Percentiles rank a stretch among this genome's conserved stretches.
phyloP scores from a whole-genome alignment of 2,329 filamentous ascomycete species.

The Exophiala sp. region DNA sequence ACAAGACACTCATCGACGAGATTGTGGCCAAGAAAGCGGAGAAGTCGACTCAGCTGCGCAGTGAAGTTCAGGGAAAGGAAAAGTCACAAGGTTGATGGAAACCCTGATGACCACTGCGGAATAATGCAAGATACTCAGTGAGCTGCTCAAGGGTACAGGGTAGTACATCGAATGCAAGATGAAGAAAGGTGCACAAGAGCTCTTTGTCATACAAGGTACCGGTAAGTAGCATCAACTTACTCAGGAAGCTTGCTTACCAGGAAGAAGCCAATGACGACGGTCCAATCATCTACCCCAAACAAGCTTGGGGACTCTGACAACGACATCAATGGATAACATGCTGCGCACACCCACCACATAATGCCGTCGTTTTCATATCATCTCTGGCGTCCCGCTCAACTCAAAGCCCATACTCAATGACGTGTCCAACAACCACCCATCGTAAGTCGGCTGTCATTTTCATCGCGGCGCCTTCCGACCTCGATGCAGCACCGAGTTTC shows the following conservation, averaged over 20 bases:
- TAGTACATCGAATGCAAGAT: neutral
- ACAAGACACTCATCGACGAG: conserved; percentile 36
- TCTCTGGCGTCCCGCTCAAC: no score
- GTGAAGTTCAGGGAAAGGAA: conserved; percentile 5
- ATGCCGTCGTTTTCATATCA: no score
- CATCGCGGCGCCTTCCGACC: no score
- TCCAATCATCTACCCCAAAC: neutral
- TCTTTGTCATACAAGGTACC: neutral
- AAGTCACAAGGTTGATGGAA: neutral
- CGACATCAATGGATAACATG: neutral
- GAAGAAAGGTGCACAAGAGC: neutral
- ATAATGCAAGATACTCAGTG: neutral
- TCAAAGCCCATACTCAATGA: no score
- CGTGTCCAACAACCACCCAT: no score
- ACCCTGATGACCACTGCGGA: no score
- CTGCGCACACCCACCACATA: no score
- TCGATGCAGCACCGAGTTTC: no score
- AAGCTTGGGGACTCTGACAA: neutral
- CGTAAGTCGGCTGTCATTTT: no score
- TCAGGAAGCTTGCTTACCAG: neutral
- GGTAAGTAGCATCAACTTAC: neutral
- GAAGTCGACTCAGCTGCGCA: conserved; percentile 22
- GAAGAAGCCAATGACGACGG: neutral
- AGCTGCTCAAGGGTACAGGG: neutral
- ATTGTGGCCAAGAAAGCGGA: conserved; percentile 36